These are phyloP conservation scores for Phaffomyces antillensis DNA, from an alignment of 805 yeast species.

Conservation along the genomic window DNA sequence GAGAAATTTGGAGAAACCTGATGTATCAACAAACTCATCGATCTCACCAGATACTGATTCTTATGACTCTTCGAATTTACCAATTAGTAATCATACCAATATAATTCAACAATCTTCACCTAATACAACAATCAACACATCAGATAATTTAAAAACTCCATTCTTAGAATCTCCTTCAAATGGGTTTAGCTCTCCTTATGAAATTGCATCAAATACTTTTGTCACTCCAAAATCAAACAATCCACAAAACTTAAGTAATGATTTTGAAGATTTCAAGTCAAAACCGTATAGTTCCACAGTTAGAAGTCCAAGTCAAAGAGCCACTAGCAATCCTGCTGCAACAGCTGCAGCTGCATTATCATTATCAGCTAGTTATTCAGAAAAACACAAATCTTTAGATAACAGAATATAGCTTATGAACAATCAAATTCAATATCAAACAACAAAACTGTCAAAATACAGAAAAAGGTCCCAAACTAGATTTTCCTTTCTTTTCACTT, in stretches of 20 bases:
- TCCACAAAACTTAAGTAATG: conserved; percentile 2
- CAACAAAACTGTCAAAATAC: too few relatives aligned
- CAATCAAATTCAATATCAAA: background rate
- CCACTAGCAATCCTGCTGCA: background rate
- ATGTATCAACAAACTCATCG: conserved; percentile 26
- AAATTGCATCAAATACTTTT: conserved; percentile 54
- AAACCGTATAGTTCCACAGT: conserved; percentile 16
- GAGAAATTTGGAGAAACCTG: conserved; percentile 23
- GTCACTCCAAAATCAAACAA: conserved; percentile 36
- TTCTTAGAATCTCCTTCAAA: conserved; percentile 18
- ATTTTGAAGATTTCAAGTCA: conserved; percentile 15
- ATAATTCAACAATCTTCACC: conserved; percentile 18
- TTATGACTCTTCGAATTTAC: conserved; percentile 15
- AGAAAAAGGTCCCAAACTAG: too few relatives aligned
- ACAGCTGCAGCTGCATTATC: conserved; percentile 1
- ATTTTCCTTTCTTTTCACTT: too few relatives aligned
- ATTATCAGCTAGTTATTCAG: background rate
- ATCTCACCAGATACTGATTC: conserved; percentile 24
- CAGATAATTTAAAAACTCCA: conserved; percentile 25
- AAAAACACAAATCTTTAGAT: background rate
- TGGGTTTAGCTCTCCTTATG: conserved; percentile 64
- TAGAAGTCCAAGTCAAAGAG: background rate
- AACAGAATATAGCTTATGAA: background rate
- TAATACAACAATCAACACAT: conserved; percentile 33
- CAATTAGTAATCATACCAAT: conserved; percentile 6